Evolutionary conservation across 1,284 basidiomycete genomes (phyloP), one percentile per base, ranked within the genome.

Genomic region (Dichomitus squalens): DNA sequence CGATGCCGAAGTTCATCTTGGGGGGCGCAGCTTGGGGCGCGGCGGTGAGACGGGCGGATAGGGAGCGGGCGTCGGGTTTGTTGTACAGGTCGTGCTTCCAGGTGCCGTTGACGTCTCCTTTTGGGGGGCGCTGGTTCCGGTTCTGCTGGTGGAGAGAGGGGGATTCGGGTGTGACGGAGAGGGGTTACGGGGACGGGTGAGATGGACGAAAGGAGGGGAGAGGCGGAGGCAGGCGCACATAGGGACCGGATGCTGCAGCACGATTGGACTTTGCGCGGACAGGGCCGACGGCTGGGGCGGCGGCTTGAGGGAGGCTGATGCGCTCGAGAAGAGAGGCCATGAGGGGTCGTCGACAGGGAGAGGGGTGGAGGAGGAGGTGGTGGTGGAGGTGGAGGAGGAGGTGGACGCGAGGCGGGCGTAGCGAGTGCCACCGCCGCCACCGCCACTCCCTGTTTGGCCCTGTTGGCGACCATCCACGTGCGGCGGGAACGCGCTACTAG

Each of bases 81-180:
- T 57, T 81, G 66, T 76, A 92, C 57, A 90, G 72, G 71, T 92
- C 89, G 67, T 92, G 89, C 52, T 86, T 79, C 89, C 89, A 92
- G 33, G 77, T 75, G 12, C 78, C 76, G 60, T 92, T 84, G 48
- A 84, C 70, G 66, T 92, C 82, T 65, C 85, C 87, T 69, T 86
- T 88, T 39, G 86, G 84, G 12, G 77, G 75, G 29, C 82, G 79
- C 40, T 73, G 73, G 53, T 74, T 69, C 18, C 50, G 50, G 58
- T 81, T 82, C 67, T 72, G 80, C 81, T 85, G 72, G 60, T 49
- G 64, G 52, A 47, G 55, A 62, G 35, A 46, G 29, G 44, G 11
- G 5, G 29, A 47, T 34, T 25, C 27, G 20, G 44, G 35, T n/a
- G 16, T 18, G 18, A 33, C 7, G 36, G 12, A 47, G 21, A 36